Percentiles rank a stretch among this genome's conserved stretches.
phyloP scores from a whole-genome alignment of 1,284 basidiomycete species.

The Coniophora puteana region DNA sequence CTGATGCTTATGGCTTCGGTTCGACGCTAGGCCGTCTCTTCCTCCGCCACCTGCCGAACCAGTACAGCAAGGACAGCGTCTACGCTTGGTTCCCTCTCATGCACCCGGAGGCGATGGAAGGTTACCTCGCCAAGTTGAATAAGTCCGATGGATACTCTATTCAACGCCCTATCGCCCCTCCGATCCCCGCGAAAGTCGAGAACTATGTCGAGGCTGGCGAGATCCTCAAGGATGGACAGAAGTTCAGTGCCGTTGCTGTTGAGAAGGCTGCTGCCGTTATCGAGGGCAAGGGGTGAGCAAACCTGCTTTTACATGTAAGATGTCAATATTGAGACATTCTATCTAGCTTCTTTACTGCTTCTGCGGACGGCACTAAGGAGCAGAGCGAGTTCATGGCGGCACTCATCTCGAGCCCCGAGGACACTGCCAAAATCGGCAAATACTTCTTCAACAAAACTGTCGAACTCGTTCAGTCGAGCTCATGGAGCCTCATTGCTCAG shows the following conservation, averaged over 20 bases:
- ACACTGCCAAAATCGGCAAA: constrained; percentile 43
- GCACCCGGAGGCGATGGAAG: constrained; percentile 67
- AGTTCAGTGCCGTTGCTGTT: constrained; percentile 48
- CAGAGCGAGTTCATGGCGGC: constrained; percentile 46
- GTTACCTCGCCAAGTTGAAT: constrained; percentile 52
- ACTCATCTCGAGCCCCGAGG: constrained; percentile 42
- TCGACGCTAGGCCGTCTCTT: constrained; percentile 73
- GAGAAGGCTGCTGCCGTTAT: constrained; percentile 48
- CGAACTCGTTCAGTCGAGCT: constrained; percentile 48
- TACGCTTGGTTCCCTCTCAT: constrained; percentile 88
- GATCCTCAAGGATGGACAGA: constrained; percentile 43
- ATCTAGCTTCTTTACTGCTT: constrained; percentile 54
- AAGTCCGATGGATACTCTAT: constrained; percentile 50
- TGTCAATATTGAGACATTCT: constrained; percentile 1
- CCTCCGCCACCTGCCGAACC: constrained; percentile 66
- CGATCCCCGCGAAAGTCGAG: constrained; percentile 30
- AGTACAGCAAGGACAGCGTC: constrained; percentile 65
- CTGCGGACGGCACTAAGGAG: constrained; percentile 39
- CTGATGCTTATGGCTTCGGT: constrained; percentile 64
- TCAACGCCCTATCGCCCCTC: constrained; percentile 36
- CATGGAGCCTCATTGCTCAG: constrained; percentile 51
- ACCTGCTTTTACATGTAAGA: neutral
- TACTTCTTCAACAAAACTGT: constrained; percentile 64
- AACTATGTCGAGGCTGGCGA: constrained; percentile 50
- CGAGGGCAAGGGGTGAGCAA: constrained; percentile 51